Evolutionary conservation across 805 yeast genomes (phyloP), one percentile per base, ranked within the genome.

Genomic region (Sugiyamaella floridensis): DNA sequence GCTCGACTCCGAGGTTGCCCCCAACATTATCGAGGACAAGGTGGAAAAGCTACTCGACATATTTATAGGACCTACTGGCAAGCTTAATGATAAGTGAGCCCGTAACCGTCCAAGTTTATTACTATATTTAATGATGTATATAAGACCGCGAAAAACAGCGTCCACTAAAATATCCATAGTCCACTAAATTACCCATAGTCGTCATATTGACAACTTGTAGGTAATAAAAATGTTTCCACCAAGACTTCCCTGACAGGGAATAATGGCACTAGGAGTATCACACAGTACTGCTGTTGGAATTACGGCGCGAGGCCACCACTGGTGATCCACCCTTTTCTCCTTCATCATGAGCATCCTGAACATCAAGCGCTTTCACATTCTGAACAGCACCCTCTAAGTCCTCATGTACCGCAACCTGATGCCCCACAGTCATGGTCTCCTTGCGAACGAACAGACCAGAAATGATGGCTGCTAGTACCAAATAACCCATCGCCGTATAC

Each of bases 11-110:
- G 45, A 41, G 22, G 12, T 60, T 32, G 54, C 52, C 7, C 26
- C 26, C n/a, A 14, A 14, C 37, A 8, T 32, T 18, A 50, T 59
- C 34, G 60, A 58, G 45, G 63, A 61, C 20, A 57, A 44, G 19
- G 59, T 59, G 18, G 64, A 61, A 22, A 34, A 47, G 44, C 54
- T 58, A 5, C 48, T 61, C 26, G 22, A 32, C 19, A 15, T 45
- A 15, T 45, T 45, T 32, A 19, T 15, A 19, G 41, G 40, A n/a
- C 20, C 37, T 12, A 10, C 37, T 19, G 32, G 46, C 14, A 20
- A 26, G 46, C 46, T 19, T 37, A 18, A 16, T 48, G 47, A 37
- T 14, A 12, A 16, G 43, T 10, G 34, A n/a, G 16, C 32, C 29
- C 3, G 20, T 4, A 15, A 18, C 14, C 19, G n/a, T 26, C 41